These are phyloP conservation scores for Calonectria hawksworthii DNA, from an alignment of 2,329 filamentous ascomycete species.

Conservation along the genomic window DNA sequence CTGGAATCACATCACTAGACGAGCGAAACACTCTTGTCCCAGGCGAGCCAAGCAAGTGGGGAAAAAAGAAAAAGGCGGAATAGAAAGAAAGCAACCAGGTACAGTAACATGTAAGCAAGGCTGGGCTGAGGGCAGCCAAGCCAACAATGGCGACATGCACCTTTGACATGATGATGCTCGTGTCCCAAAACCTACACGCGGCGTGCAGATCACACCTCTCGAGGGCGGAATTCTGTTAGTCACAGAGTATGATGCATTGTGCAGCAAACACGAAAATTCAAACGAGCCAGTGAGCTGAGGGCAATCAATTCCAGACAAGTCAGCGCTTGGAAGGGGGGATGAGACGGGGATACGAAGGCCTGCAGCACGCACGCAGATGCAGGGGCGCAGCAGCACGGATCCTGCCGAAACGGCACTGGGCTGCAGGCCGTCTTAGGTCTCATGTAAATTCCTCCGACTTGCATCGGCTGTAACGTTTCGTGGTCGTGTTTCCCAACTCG, in stretches of 20 bases:
- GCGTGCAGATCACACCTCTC: neutral
- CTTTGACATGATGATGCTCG: neutral
- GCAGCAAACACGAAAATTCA: neutral
- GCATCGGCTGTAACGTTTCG: constrained; percentile 2
- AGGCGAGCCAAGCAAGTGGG: neutral
- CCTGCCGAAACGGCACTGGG: neutral
- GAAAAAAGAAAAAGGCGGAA: neutral
- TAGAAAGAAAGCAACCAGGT: no score
- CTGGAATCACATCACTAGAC: neutral
- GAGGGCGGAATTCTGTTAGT: neutral
- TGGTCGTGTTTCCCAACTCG: neutral
- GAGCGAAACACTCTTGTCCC: neutral
- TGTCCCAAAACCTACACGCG: neutral
- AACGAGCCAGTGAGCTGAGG: neutral
- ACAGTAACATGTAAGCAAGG: no score
- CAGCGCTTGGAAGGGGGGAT: neutral
- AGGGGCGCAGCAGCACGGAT: neutral
- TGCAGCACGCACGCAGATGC: neutral
- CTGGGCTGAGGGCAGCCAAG: no score
- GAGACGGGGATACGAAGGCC: neutral
- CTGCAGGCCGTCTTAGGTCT: neutral
- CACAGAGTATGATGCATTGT: neutral
- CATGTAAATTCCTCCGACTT: neutral
- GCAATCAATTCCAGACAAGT: constrained; percentile 7
- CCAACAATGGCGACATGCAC: neutral